Conservation (phyloP, 2,329 filamentous ascomycete genomes). For the Xylaria sp. region DNA sequence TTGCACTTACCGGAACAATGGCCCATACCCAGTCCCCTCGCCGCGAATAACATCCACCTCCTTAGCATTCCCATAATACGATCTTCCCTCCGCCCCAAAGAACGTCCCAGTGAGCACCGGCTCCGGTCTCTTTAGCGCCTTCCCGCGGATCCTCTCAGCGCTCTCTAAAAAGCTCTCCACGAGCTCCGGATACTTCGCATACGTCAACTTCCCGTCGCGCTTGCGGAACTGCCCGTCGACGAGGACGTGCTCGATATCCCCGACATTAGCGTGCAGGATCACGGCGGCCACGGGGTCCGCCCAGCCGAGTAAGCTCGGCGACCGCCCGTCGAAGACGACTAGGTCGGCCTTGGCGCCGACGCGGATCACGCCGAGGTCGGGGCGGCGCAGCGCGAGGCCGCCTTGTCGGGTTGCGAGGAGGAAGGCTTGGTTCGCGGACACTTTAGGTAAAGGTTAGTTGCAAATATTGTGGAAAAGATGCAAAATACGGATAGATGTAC, state of each 20-base stretch:
- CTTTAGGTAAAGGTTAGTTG: not conserved
- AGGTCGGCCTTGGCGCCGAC: constrained; percentile 60
- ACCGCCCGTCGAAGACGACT: constrained; percentile 56
- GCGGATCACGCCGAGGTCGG: constrained; percentile 56
- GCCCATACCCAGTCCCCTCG: constrained; percentile 34
- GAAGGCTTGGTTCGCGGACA: constrained; percentile 61
- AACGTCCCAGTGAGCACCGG: constrained; percentile 38
- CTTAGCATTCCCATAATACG: constrained; percentile 21
- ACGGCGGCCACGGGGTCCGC: constrained; percentile 61
- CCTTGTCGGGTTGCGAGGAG: constrained; percentile 59
- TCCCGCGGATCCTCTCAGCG: constrained; percentile 42
- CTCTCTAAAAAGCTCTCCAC: constrained; percentile 43
- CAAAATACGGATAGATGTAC: not conserved
- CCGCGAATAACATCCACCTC: constrained; percentile 32
- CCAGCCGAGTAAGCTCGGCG: constrained; percentile 59
- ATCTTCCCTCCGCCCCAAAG: constrained; percentile 21
- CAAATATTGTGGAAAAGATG: not conserved
- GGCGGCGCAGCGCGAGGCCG: constrained; percentile 55
- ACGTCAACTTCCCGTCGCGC: constrained; percentile 46
- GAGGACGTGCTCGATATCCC: constrained; percentile 57
- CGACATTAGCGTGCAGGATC: constrained; percentile 59
- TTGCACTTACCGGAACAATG: constrained; percentile 30
- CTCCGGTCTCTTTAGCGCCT: constrained; percentile 34
- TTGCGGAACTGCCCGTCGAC: constrained; percentile 57
- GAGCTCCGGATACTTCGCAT: constrained; percentile 37